phyloP scores from a whole-genome alignment of 371 early-diverging fungal genomes.

The Syncephalastrum monosporum region DNA sequence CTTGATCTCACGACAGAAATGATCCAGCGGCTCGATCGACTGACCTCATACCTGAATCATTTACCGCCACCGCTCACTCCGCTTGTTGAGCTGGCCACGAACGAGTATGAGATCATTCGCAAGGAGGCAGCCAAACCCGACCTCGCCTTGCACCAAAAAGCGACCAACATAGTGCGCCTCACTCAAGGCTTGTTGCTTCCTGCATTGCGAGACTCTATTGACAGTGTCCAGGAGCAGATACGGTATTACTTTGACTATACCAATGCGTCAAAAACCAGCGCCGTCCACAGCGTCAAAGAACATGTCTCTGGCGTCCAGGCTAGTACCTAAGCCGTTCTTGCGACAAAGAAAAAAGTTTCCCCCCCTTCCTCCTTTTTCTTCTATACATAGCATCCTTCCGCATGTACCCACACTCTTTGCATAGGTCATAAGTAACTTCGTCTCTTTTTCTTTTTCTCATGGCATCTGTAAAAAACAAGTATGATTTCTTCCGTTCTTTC shows the following conservation, averaged over 20 bases:
- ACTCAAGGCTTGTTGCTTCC: slow-evolving; percentile 53
- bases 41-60: slow-evolving; percentile 1
- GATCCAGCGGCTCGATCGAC: slow-evolving; percentile 27
- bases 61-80: slow-evolving; percentile 34
- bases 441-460: too few species aligned
- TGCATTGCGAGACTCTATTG: slow-evolving; percentile 42
- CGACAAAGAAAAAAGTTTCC: too few species aligned
- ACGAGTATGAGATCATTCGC: slow-evolving; percentile 50
- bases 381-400: too few species aligned
- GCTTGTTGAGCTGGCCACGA: slow-evolving; percentile 43
- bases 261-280: slow-evolving; percentile 20
- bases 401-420: too few species aligned
- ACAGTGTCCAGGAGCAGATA: slow-evolving; percentile 44
- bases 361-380: too few species aligned
- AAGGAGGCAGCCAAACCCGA: slow-evolving; percentile 44
- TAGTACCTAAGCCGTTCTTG: too few species aligned
- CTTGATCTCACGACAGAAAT: slow-evolving; percentile 31
- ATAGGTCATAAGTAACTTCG: too few species aligned
- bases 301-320: background rate
- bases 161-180: slow-evolving; percentile 48
- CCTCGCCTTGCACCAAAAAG: slow-evolving; percentile 49
- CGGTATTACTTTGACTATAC: slow-evolving; percentile 28
- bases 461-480: too few species aligned
- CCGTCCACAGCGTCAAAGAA: slow-evolving; percentile 16
- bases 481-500: too few species aligned